Conservation (phyloP, 352 stramenopile species). For the Phytophthora tentaculata region DNA sequence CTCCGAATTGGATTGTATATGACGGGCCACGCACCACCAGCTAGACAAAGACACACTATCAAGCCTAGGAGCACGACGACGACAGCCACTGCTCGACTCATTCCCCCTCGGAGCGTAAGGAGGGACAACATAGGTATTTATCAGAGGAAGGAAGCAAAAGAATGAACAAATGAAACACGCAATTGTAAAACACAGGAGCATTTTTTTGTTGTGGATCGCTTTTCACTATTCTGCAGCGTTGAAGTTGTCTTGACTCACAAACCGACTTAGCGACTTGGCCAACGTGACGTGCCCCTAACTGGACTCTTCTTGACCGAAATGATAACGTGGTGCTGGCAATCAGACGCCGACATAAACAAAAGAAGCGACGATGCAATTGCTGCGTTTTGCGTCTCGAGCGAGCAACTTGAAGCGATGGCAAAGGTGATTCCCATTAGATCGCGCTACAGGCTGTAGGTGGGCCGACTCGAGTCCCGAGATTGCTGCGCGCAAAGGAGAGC, state of each 20-base stretch:
- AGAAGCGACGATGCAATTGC: not conserved
- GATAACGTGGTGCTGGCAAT: conserved; percentile 34
- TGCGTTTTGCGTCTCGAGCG: not conserved
- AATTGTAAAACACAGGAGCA: conserved; percentile 21
- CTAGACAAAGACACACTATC: conserved; percentile 29
- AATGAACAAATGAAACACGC: conserved; percentile 26
- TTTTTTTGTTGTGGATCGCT: conserved; percentile 1
- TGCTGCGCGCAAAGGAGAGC: conserved; percentile 22
- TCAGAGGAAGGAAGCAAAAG: conserved; percentile 28
- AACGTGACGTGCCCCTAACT: conserved; percentile 29
- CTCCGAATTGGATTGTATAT: conserved; percentile 53
- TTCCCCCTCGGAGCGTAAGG: conserved; percentile 23
- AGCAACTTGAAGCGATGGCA: not conserved
- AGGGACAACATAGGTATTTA: conserved; percentile 54
- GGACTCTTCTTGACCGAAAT: conserved; percentile 44
- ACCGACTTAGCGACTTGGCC: conserved; percentile 4
- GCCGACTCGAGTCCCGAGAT: not conserved
- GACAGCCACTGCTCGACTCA: conserved; percentile 11
- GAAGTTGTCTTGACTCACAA: conserved; percentile 23
- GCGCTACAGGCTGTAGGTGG: too few relatives aligned
- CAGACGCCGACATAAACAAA: conserved; percentile 18
- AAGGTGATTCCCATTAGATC: conserved; percentile 7
- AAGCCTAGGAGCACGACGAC: conserved; percentile 30
- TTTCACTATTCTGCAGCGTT: conserved; percentile 3
- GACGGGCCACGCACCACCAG: conserved; percentile 12